Evolutionary conservation across 2,329 filamentous ascomycete species (phyloP).

Genomic region (Penicillium sp.): DNA sequence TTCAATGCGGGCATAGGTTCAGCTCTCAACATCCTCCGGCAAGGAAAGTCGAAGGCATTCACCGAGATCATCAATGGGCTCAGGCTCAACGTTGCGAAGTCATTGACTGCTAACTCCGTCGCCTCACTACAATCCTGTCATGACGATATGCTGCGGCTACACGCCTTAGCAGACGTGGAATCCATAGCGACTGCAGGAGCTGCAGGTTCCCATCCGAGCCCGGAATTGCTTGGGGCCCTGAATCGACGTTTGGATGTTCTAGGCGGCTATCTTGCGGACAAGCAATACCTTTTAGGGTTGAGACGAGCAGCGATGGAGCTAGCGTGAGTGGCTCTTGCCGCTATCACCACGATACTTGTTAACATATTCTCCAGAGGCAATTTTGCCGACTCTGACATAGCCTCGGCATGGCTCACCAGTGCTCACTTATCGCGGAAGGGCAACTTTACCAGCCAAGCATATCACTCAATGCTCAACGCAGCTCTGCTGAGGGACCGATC

Average conservation of each 20-base stretch:
- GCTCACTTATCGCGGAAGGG: constrained; percentile 82
- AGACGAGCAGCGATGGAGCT: constrained; percentile 83
- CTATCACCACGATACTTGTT: constrained; percentile 6
- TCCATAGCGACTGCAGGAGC: constrained; percentile 56
- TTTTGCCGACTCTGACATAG: constrained; percentile 69
- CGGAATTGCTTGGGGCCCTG: constrained; percentile 50
- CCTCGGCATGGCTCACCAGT: constrained; percentile 77
- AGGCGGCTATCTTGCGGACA: constrained; percentile 84
- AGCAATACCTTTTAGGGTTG: constrained; percentile 85
- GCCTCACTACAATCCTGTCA: constrained; percentile 79
- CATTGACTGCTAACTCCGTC: constrained; percentile 70
- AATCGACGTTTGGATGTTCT: constrained; percentile 79
- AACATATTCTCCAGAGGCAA: constrained; percentile 38
- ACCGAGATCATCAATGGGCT: constrained; percentile 56
- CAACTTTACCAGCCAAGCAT: constrained; percentile 77
- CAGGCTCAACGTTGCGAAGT: constrained; percentile 64
- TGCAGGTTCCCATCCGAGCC: constrained; percentile 21
- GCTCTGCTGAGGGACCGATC: constrained; percentile 76
- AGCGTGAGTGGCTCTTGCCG: constrained; percentile 33
- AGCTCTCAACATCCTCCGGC: constrained; percentile 58
- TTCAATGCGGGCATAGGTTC: constrained; percentile 79
- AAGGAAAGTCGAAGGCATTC: constrained; percentile 51
- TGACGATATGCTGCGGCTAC: constrained; percentile 76
- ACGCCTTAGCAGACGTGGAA: constrained; percentile 83
- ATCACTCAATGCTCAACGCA: constrained; percentile 88